A percentile compares a stretch with the other conserved stretches of the same genome.
These are phyloP conservation scores for Suaeda aralocaspica DNA, from an alignment of 148 eudicot species.

Conservation along the genomic window DNA sequence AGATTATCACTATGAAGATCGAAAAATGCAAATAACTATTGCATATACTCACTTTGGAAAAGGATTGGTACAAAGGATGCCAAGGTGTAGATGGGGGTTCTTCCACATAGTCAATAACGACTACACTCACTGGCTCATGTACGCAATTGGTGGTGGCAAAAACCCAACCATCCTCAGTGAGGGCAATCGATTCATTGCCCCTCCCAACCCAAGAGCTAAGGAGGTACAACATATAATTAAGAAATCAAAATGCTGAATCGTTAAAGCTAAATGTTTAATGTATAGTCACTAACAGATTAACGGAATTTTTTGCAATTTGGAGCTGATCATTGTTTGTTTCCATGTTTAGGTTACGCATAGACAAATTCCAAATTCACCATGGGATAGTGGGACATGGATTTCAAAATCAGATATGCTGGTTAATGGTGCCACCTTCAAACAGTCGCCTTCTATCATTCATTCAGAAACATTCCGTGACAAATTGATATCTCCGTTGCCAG, in stretches of 20 bases:
- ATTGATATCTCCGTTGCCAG: slow-evolving; percentile 28
- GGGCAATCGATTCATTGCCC: slow-evolving; percentile 69
- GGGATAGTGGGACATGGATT: slow-evolving; percentile 53
- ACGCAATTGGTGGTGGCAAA: slow-evolving; percentile 66
- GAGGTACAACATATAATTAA: slow-evolving; percentile 37
- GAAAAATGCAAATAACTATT: slow-evolving; percentile 65
- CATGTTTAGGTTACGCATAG: slow-evolving; percentile 21
- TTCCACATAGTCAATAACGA: slow-evolving; percentile 76
- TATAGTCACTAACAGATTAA: no score
- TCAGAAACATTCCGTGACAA: neutral
- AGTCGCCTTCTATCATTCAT: slow-evolving; percentile 31
- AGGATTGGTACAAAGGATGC: slow-evolving; percentile 72
- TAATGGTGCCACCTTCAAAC: slow-evolving; percentile 53
- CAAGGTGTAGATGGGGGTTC: slow-evolving; percentile 65
- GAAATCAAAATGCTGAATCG: no score
- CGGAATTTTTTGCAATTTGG: neutral
- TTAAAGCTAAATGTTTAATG: no score
- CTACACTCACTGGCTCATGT: slow-evolving; percentile 73
- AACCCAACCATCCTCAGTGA: slow-evolving; percentile 63
- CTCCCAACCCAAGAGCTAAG: slow-evolving; percentile 35
- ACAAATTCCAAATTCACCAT: slow-evolving; percentile 18
- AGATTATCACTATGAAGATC: slow-evolving; percentile 33
- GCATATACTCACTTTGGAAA: slow-evolving; percentile 70
- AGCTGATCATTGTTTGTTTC: neutral
- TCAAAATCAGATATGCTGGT: slow-evolving; percentile 39